phyloP scores from a whole-genome alignment of 352 stramenopile species.

The Phytophthora chlamydospora region DNA sequence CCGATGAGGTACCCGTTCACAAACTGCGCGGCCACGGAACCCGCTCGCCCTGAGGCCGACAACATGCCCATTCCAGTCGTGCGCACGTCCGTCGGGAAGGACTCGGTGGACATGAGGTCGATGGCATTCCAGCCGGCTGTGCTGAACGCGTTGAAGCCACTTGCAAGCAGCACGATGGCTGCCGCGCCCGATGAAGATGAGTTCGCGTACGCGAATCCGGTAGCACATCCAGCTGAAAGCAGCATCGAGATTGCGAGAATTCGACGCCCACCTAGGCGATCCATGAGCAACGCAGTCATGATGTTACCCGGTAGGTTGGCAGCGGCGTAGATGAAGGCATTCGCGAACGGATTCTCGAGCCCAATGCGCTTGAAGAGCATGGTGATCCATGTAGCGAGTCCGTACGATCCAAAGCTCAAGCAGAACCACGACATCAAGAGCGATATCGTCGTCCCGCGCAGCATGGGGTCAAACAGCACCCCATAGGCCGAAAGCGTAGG shows the following conservation, averaged over 20 bases:
- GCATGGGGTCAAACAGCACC: constrained; percentile 61
- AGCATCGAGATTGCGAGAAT: constrained; percentile 84
- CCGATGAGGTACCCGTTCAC: constrained; percentile 88
- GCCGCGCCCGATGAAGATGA: constrained; percentile 38
- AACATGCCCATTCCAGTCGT: constrained; percentile 92
- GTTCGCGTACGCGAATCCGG: constrained; percentile 79
- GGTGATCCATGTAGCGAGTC: constrained; percentile 94
- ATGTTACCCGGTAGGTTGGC: constrained; percentile 93
- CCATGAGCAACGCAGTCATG: constrained; percentile 75
- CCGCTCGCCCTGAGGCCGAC: constrained; percentile 78
- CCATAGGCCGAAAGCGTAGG: constrained; percentile 35
- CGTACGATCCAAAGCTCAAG: constrained; percentile 89
- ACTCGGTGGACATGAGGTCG: constrained; percentile 90
- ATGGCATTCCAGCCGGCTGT: constrained; percentile 92
- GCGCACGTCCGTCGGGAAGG: constrained; percentile 90
- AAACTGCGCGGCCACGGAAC: constrained; percentile 92
- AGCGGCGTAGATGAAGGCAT: constrained; percentile 92
- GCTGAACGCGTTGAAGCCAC: constrained; percentile 92
- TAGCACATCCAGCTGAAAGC: constrained; percentile 63
- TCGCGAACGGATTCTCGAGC: constrained; percentile 89
- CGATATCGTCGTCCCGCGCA: constrained; percentile 66
- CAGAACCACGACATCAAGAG: constrained; percentile 76
- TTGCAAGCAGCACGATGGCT: constrained; percentile 82
- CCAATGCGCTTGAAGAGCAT: constrained; percentile 92
- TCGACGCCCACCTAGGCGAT: constrained; percentile 62